Base-by-base conservation (phyloP, 2,329 filamentous ascomycete species). In the Alternaria sp. region DNA sequence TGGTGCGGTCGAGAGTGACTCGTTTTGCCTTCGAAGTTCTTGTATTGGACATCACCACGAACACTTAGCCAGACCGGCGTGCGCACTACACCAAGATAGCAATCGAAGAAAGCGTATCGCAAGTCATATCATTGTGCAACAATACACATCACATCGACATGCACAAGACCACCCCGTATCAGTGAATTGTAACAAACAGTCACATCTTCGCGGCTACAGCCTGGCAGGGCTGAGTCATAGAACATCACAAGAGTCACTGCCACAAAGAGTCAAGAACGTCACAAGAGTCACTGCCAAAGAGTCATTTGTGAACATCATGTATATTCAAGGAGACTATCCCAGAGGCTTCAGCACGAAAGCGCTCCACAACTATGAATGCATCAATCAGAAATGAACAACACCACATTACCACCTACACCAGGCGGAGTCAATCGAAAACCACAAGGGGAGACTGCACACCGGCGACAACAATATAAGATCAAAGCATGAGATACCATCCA, bases 391-490 rank as follows among this genome's bases (percentile, higher is more conserved):
- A 50, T 22, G 41, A 51, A 49, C 56, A 28, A 59, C 51, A 65
- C 46, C 59, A 61, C 55, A 60, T 66, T 60, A 63, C 50, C 61
- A 70, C 48, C 64, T 64, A 62, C 62, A 68, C 73, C 70, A 70
- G 71, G 74, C 74, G 75, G 75, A 76, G 74, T 77, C 74, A 60
- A 76, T 77, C 74, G 51, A 61, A 61, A 71, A 78, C 74, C 73
- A 64, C 54, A 54, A 50, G 57, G 74, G 75, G 74, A 77, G 74
- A 77, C 74, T 75, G 54, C 74, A 69, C 74, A 72, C 70, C 69
- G 68, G 73, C 67, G 63, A 54, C 60, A 61, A 67, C 32, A 66
- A 67, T 60, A 55, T 63, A 51, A 48, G 52, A 51, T 60, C 28
- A 45, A 36, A 59, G 65, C 48, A 62, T 56, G 45, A 54, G 64